Base-by-base conservation (phyloP, 352 stramenopile genomes). In the Pythium coloratum region DNA sequence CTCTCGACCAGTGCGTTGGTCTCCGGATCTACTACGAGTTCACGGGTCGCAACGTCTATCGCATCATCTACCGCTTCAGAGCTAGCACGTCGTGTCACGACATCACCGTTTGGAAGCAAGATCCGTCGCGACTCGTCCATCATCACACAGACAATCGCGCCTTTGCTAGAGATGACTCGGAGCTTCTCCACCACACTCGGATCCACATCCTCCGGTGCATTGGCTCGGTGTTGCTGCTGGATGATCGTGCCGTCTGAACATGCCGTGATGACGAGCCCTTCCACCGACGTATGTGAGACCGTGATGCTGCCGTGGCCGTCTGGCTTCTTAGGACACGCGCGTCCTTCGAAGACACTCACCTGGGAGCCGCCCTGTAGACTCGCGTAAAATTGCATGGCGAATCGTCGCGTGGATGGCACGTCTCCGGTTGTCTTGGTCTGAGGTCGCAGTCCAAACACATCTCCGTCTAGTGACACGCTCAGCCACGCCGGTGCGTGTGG, bases 1-100 rank as follows among this genome's bases (percentile, higher is more conserved):
- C 50, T 65, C 44, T 90, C 84, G 0, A 94, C 76, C 9, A 92
- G 56, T 1, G 86, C 79, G 44, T 91, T 88, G 2, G 84, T 91
- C 54, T 90, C 81, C 3, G 82, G 82, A 55, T 94, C 86, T 6
- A 94, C 81, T 3, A 76, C 75, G 33, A 81, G 36, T 33, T 72
- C 50, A 10, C 46, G 59, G 24, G 73, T 32, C 32, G 18, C 24
- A 12, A 33, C 55, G 1, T 36, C 55, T 13, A 51, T 6, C 4
- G 16, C n/a, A 24, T 70, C 59, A 6, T 7, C 16, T 3, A 28
- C n/a, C 9, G 38, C 8, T 12, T 34, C 40, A 24, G 50, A 5
- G 24, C 38, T n/a, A 2, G 51, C 5, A 24, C 30, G 57, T 14
- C 24, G 42, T 5, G 55, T 14, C 4, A 67, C 36, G 9, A 83